Conservation (phyloP, 768 basidiomycete species). For the Russula brevipes region DNA sequence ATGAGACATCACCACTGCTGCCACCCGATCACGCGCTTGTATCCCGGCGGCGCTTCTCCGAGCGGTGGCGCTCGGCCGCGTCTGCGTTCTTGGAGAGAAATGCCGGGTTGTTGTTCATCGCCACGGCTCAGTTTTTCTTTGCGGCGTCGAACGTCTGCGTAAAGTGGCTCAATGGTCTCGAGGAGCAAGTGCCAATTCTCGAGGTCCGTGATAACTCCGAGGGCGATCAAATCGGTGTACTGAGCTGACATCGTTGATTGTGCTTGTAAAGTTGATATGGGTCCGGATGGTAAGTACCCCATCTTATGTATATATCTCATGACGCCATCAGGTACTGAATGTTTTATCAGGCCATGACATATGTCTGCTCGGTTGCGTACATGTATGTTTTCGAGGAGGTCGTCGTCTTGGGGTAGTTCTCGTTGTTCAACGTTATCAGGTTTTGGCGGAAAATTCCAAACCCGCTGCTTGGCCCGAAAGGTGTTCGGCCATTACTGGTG, state of each 20-base stretch:
- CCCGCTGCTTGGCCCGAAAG: constrained; percentile 65
- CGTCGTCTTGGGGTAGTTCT: not conserved
- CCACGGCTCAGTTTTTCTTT: constrained; percentile 52
- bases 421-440: constrained; percentile 27
- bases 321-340: not conserved
- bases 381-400: constrained; percentile 34
- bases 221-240: not conserved
- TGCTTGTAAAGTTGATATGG: constrained; percentile 40
- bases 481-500: constrained; percentile 52
- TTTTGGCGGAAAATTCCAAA: constrained; percentile 42
- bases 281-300: constrained; percentile 50
- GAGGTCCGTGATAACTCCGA: not conserved
- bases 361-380: constrained; percentile 46
- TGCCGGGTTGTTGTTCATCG: constrained; percentile 56
- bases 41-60: no score
- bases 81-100: constrained; percentile 33
- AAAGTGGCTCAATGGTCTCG: constrained; percentile 53
- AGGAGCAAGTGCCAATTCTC: constrained; percentile 34
- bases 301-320: not conserved
- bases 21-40: not conserved
- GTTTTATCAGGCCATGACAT: constrained; percentile 43
- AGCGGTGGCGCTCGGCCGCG: no score
- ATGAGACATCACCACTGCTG: not conserved
- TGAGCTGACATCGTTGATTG: not conserved
- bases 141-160: constrained; percentile 58